Evolutionary conservation across 768 basidiomycete species (phyloP), one percentile per base, ranked within the genome.

Genomic region (Dacryopinax spathularia): DNA sequence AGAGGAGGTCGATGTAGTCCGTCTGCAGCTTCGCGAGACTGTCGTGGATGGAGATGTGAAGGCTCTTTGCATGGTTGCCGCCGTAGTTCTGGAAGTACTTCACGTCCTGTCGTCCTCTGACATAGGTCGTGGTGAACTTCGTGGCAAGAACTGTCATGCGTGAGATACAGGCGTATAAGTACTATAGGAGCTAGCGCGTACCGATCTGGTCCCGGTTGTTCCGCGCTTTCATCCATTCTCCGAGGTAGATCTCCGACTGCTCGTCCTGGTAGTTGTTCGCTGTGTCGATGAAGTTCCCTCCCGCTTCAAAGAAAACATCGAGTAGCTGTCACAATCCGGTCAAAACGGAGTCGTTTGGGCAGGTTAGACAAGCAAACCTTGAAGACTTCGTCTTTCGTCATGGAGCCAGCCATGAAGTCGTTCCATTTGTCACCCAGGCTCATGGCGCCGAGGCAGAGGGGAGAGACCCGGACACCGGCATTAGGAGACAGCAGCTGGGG

Each of bases 221-320:
- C n/a, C 78, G 72, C 31, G 66, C 60, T 65, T 77, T 75, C 69
- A 77, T 77, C 80, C 81, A 82, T 66, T 81, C 80, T 2, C 81
- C 82, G 33, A 82, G 75, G 66, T 79, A 78, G 60, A 67, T 65
- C 69, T 87, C 84, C 2, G 81, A 82, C n/a, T 76, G 69, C 65
- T 80, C 83, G 63, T 82, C 77, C 66, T 85, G 82, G 62, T 81
- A 81, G 66, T 68, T 71, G 62, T 78, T 81, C 13, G 80, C 76
- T 1, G 80, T 80, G 33, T 80, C 78, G 68, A 81, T 77, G 63
- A 76, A 77, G 71, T 81, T 79, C 1, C 81, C 81, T 15, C 81
- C 81, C 0, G 73, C 74, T 12, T 77, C 73, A 59, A 73, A 75
- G 68, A 68, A 80, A 9, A 77, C 75, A 39, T 82, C 79, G 20